Percentiles rank a stretch among this genome's conserved stretches.
phyloP scores from a whole-genome alignment of 352 stramenopile species.

The Peronospora farinosa region DNA sequence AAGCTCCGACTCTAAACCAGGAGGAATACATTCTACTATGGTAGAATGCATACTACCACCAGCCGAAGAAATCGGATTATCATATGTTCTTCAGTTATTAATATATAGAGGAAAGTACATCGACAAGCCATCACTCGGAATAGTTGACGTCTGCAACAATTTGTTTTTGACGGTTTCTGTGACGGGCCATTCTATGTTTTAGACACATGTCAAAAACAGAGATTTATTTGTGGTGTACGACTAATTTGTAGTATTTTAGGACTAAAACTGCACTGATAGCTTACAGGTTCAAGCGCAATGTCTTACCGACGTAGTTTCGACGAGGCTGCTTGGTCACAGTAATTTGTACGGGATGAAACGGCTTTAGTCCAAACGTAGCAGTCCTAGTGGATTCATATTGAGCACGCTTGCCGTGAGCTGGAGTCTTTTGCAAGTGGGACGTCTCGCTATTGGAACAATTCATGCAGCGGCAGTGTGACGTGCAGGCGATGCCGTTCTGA shows the following conservation, averaged over 20 bases:
- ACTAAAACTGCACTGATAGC: background rate
- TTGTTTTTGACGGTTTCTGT: too few species aligned
- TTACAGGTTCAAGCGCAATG: conserved; percentile 45
- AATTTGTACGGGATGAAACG: conserved; percentile 58
- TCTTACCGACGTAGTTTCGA: conserved; percentile 55
- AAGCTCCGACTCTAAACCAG: too few species aligned
- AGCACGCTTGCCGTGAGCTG: conserved; percentile 2
- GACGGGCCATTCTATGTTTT: too few species aligned
- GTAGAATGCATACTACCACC: background rate
- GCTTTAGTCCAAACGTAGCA: conserved; percentile 5
- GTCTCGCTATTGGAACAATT: conserved; percentile 89
- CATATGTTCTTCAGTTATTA: too few species aligned
- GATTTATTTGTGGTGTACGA: too few species aligned
- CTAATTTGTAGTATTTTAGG: background rate
- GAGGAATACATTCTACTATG: background rate
- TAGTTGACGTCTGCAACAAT: too few species aligned
- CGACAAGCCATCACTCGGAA: too few species aligned
- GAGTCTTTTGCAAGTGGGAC: conserved; percentile 24
- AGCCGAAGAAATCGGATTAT: too few species aligned
- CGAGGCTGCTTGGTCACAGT: conserved; percentile 68
- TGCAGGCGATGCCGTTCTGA: conserved; percentile 88
- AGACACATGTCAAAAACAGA: too few species aligned
- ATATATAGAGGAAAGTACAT: too few species aligned
- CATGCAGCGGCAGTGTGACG: conserved; percentile 90
- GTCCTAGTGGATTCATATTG: conserved; percentile 2